phyloP scores from a whole-genome alignment of 306 rosid genomes.

The Castanospermum australe region DNA sequence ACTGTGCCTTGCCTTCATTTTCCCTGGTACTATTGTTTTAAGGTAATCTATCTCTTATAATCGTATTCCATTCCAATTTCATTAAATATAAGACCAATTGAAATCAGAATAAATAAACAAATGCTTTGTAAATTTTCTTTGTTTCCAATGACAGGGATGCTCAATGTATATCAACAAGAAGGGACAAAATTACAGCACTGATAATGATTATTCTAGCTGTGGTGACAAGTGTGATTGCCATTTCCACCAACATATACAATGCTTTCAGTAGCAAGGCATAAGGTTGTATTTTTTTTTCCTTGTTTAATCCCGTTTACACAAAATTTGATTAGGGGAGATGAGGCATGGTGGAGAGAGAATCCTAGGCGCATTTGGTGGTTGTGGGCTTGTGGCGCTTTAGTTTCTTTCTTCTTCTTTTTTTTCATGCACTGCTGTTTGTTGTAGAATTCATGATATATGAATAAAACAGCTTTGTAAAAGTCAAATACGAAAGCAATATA shows the following conservation, averaged over 20 bases:
- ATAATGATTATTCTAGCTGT: constrained; percentile 68
- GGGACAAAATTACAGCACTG: constrained; percentile 61
- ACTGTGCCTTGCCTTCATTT: constrained; percentile 78
- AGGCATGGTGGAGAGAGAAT: background rate
- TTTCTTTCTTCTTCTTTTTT: background rate
- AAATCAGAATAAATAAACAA: background rate
- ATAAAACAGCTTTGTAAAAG: constrained; percentile 16
- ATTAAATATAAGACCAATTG: background rate
- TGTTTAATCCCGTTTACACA: background rate
- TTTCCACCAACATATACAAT: constrained; percentile 62
- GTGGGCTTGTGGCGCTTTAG: constrained; percentile 27
- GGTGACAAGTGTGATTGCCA: constrained; percentile 70
- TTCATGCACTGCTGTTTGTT: constrained; percentile 5
- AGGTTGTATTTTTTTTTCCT: background rate
- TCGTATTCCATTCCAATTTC: background rate
- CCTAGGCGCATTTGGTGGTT: background rate
- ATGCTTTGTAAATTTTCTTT: background rate
- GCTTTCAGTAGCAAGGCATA: constrained; percentile 35
- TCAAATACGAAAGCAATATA: background rate
- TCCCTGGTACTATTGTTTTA: constrained; percentile 79
- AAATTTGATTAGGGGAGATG: background rate
- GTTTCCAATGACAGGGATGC: constrained; percentile 59
- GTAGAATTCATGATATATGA: background rate
- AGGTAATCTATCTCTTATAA: constrained; percentile 46
- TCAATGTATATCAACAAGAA: constrained; percentile 64